Percentiles rank a stretch among this genome's conserved stretches.
Evolutionary conservation across 2,329 filamentous ascomycete genomes (phyloP).

Genomic region (Botrytis hyacinthi): DNA sequence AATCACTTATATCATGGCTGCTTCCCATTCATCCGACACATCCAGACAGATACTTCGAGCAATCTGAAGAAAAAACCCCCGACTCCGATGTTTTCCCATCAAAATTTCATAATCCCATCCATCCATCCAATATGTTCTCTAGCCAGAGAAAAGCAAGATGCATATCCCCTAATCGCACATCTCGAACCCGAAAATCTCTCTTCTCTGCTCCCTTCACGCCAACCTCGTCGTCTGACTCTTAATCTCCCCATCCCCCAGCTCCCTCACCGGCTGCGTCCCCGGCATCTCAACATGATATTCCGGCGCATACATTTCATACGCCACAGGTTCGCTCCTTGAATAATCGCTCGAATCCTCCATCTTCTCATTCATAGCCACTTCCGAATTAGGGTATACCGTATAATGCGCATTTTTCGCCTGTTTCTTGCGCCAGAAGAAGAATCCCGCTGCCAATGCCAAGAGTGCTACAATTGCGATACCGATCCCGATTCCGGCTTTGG

Average conservation of each 20-base stretch:
- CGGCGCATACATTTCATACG: slow-evolving; percentile 15
- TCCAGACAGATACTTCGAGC: not conserved
- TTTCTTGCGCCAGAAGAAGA: slow-evolving; percentile 8
- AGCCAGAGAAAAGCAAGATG: not conserved
- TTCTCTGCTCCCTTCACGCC: not conserved
- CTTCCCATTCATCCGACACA: not conserved
- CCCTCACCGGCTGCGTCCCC: not conserved
- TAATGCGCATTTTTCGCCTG: not conserved
- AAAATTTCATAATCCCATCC: not conserved
- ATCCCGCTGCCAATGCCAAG: not conserved
- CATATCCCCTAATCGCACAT: not conserved
- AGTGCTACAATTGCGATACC: not conserved
- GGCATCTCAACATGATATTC: not conserved
- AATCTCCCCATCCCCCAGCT: not conserved
- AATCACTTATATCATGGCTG: not conserved
- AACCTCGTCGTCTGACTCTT: not conserved
- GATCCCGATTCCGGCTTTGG: slow-evolving; percentile 10
- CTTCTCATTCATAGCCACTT: not conserved
- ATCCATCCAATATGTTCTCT: not conserved
- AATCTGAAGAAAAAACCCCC: not conserved
- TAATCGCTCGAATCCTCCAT: not conserved
- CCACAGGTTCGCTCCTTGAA: not conserved
- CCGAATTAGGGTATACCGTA: not conserved
- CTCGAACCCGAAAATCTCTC: not conserved
- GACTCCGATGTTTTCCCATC: not conserved